Conservation (phyloP, 2,329 filamentous ascomycete genomes). For the Colletotrichum musicola region DNA sequence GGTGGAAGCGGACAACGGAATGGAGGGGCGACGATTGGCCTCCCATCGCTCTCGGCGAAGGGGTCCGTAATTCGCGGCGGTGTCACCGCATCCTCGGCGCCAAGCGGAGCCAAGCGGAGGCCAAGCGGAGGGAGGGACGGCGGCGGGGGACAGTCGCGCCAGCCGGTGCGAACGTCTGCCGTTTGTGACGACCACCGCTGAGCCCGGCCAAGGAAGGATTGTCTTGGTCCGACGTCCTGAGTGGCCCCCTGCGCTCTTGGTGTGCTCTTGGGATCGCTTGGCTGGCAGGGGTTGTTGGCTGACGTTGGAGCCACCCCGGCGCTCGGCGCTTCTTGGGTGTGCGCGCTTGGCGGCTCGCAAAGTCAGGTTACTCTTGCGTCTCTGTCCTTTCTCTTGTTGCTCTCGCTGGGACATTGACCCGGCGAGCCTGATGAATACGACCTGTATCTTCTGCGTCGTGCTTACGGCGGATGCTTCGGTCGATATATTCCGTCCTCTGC, state of each 20-base stretch:
- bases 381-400: background rate
- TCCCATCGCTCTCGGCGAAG: slow-evolving; percentile 21
- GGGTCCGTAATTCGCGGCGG: slow-evolving; percentile 17
- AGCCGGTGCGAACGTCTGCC: background rate
- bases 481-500: background rate
- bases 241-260: slow-evolving; percentile 20
- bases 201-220: slow-evolving; percentile 22
- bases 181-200: slow-evolving; percentile 18
- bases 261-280: slow-evolving; percentile 26
- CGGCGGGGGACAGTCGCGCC: background rate
- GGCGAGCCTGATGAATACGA: background rate
- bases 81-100: slow-evolving; percentile 31
- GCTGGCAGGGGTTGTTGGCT: slow-evolving; percentile 21
- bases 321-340: slow-evolving; percentile 35
- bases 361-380: slow-evolving; percentile 12
- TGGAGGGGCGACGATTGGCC: slow-evolving; percentile 8
- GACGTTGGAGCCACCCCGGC: slow-evolving; percentile 11
- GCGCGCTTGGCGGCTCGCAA: slow-evolving; percentile 25
- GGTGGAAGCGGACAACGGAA: background rate
- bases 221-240: slow-evolving; percentile 15
- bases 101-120: slow-evolving; percentile 7
- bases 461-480: background rate
- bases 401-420: background rate
- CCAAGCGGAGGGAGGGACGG: too few relatives aligned
- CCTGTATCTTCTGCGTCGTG: background rate